These are phyloP conservation scores for Chrysoporthe puriensis DNA, from an alignment of 2,329 filamentous ascomycete genomes.

Conservation along the genomic window DNA sequence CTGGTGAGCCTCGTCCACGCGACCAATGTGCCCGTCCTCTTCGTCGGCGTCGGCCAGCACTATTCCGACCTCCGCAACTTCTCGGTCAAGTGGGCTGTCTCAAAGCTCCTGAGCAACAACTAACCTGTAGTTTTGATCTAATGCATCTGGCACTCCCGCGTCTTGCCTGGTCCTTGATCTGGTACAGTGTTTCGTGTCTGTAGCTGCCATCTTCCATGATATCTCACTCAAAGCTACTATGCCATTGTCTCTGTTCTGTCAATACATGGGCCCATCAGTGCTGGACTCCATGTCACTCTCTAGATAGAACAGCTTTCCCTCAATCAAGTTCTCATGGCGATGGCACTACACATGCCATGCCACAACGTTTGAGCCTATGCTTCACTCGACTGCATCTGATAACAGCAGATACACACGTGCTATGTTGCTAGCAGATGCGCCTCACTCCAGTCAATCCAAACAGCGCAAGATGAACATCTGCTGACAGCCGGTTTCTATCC, in stretches of 20 bases:
- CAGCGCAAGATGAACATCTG: too few species aligned
- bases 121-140: conserved; percentile 33
- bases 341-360: background rate
- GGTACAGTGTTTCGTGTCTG: background rate
- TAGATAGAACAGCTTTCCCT: background rate
- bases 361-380: background rate
- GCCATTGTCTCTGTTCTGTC: background rate
- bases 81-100: conserved; percentile 71
- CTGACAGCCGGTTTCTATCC: background rate
- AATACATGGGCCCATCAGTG: background rate
- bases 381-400: background rate
- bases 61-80: conserved; percentile 71
- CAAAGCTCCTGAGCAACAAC: conserved; percentile 62
- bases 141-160: background rate
- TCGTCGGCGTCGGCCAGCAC: conserved; percentile 76
- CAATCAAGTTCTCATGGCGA: background rate
- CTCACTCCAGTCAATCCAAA: too few species aligned
- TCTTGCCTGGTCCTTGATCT: background rate
- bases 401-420: too few species aligned
- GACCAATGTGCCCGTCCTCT: conserved; percentile 93
- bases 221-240: background rate
- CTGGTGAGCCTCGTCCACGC: conserved; percentile 97
- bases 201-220: background rate
- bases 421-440: too few species aligned
- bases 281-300: background rate